Conservation (phyloP, 169 alveolate species). For the Pseudocohnilembus persalinus region DNA sequence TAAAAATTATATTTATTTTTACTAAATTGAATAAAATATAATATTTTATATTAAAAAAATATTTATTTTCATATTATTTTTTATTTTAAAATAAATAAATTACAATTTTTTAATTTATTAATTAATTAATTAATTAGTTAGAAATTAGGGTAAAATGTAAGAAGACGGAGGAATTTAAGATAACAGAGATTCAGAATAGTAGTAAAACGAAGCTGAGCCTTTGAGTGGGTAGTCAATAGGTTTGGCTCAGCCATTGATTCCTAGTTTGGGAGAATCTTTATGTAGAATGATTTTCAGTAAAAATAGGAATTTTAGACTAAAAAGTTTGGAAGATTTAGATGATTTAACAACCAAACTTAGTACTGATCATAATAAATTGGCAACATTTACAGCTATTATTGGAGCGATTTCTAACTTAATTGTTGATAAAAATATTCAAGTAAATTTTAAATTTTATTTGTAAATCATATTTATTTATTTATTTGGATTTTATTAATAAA, state of each 20-base stretch:
- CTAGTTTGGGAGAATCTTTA: conserved; percentile 67
- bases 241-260: conserved; percentile 80
- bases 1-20: too few species aligned
- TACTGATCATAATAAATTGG: conserved; percentile 51
- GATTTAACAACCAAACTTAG: conserved; percentile 24
- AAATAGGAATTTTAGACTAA: conserved; percentile 76
- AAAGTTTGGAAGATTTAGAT: conserved; percentile 54
- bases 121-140: too few species aligned
- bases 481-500: conserved; percentile 2
- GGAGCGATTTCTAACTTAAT: conserved; percentile 77
- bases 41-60: too few species aligned
- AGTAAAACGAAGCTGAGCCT: conserved; percentile 43
- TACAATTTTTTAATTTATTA: too few species aligned
- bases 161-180: conserved; percentile 34
- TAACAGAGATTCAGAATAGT: conserved; percentile 16
- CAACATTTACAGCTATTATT: conserved; percentile 61
- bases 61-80: too few species aligned
- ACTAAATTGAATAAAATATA: too few species aligned
- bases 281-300: conserved; percentile 73
- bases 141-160: conserved; percentile 34
- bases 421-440: conserved; percentile 76
- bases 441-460: conserved; percentile 26
- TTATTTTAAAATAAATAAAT: too few species aligned
- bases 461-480: not conserved
- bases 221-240: conserved; percentile 59